Base-by-base conservation (phyloP, 176 grass and related monocot species). In the Cocos nucifera region DNA sequence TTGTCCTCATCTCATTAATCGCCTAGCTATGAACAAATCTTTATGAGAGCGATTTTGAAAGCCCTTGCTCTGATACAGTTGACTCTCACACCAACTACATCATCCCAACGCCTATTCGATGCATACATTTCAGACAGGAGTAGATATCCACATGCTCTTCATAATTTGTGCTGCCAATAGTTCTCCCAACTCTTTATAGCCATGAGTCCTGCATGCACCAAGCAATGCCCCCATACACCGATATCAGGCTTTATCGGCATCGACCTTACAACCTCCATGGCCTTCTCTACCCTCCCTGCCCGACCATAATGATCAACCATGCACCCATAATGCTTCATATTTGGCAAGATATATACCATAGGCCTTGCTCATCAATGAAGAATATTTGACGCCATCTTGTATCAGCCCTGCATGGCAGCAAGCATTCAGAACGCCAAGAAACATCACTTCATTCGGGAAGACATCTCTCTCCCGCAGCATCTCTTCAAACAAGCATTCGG, bases 171-270 rank as follows among this genome's bases (percentile, higher is more conserved):
- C 51, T 39, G 59, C 59, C 50, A 73, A n/a, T 19, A 4, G 22
- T 59, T 35, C 28, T 39, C 35, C 58, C 70, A 23, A 23, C 23
- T 3, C 23, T 23, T 23, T 23, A 23, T 23, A 23, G 23, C 51
- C 70, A 15, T 73, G 59, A 54, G 5, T 44, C 26, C 19, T 63
- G 49, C 50, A 73, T 63, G 39, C 58, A 62, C 50, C 59, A n/a
- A 55, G 19, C 12, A 73, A 35, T 44, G 59, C 68, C 66, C 75
- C 75, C 51, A 76, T 24, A 56, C 15, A 8, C 15, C 30, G 14
- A 74, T 57, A 17, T 74, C 49, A 72, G 60, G 26, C 35, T 64
- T 85, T 75, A 85, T 79, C 50, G 75, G 79, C 78, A 50, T 63
- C 26, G 12, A 25, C 58, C 48, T 53, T 22, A 62, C 19, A 12